Percentiles rank a stretch among this genome's conserved stretches.
phyloP scores from a whole-genome alignment of 1,284 basidiomycete genomes.

The Tetrapyrgos nigripes region DNA sequence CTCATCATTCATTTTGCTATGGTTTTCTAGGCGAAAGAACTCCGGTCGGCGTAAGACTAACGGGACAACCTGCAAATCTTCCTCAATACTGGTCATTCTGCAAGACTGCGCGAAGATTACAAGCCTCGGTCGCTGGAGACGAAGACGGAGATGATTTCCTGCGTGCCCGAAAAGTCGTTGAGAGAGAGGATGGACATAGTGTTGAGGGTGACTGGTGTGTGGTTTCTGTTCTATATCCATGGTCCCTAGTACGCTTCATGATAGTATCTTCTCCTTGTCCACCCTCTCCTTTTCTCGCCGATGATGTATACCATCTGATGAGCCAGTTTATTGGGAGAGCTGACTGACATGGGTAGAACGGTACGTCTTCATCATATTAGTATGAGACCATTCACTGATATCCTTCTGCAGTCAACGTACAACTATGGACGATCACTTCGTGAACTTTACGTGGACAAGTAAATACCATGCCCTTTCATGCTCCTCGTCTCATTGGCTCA shows the following conservation, averaged over 20 bases:
- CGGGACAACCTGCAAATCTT: constrained; percentile 65
- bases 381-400: constrained; percentile 14
- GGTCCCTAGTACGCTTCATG: constrained; percentile 7
- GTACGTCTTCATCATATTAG: constrained; percentile 40
- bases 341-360: constrained; percentile 80
- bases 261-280: constrained; percentile 3
- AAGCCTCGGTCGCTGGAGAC: constrained; percentile 43
- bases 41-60: constrained; percentile 71
- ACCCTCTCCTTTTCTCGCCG: constrained; percentile 3
- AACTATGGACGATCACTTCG: constrained; percentile 68
- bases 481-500: background rate
- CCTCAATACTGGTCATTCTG: constrained; percentile 78
- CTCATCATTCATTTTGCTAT: background rate
- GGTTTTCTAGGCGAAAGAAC: constrained; percentile 83
- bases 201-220: constrained; percentile 69
- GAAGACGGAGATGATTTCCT: constrained; percentile 34
- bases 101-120: constrained; percentile 60
- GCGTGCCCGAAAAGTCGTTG: constrained; percentile 54
- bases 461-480: constrained; percentile 22
- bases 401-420: constrained; percentile 62
- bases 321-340: constrained; percentile 73
- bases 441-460: constrained; percentile 76
- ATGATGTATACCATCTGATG: background rate
- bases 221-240: constrained; percentile 3
- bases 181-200: constrained; percentile 60